Conservation (phyloP, 2,329 filamentous ascomycete species). For the Parascedosporium putredinis region DNA sequence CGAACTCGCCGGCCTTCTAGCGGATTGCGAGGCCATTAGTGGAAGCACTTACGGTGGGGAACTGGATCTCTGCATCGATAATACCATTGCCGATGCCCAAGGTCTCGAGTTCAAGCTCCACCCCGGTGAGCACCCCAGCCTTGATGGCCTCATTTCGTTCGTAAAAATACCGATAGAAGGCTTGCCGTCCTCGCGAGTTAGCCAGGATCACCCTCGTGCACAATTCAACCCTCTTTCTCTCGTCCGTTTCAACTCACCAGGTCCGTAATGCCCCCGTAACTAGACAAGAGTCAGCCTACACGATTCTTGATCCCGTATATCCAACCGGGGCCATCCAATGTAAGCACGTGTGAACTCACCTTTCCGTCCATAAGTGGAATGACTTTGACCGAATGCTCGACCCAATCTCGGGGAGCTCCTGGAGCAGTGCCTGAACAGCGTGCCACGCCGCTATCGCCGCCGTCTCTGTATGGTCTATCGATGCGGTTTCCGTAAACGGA, state of each 20-base stretch:
- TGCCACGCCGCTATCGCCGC: slow-evolving; percentile 4
- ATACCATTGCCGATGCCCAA: slow-evolving; percentile 6
- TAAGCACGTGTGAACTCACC: background rate
- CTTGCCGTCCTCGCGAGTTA: background rate
- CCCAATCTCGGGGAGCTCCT: background rate
- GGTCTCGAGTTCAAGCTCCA: slow-evolving; percentile 34
- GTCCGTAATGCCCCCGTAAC: slow-evolving; percentile 8
- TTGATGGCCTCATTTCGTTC: slow-evolving; percentile 47
- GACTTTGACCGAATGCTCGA: background rate
- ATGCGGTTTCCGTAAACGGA: background rate
- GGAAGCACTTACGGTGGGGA: background rate
- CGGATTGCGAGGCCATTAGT: background rate
- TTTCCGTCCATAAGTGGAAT: slow-evolving; percentile 7
- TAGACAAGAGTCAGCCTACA: too few relatives aligned
- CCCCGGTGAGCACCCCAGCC: slow-evolving; percentile 46
- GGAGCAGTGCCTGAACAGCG: background rate
- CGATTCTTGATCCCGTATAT: too few relatives aligned
- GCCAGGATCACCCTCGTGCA: background rate
- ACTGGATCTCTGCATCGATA: slow-evolving; percentile 4
- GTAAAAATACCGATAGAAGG: slow-evolving; percentile 2
- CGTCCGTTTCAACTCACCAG: background rate
- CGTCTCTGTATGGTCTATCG: background rate
- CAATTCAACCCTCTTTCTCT: too few relatives aligned
- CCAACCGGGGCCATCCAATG: too few relatives aligned
- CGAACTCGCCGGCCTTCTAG: too few relatives aligned